These are phyloP conservation scores for Sedum album DNA, from an alignment of 164 flowering plant species.

Conservation along the genomic window DNA sequence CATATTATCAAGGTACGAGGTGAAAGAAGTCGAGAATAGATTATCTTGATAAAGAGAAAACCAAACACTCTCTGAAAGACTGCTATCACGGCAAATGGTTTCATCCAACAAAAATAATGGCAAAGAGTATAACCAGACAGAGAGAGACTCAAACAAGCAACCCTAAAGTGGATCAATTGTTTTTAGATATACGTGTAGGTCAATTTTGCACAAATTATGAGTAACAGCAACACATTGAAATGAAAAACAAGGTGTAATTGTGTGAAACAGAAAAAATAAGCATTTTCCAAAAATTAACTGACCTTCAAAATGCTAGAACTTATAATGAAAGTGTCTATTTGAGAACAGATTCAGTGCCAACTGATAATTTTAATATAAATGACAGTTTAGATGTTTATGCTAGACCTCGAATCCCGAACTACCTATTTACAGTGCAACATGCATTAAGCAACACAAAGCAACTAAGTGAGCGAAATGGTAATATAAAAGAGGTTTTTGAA, in stretches of 20 bases:
- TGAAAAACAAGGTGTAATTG: background rate
- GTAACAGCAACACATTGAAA: too few relatives aligned
- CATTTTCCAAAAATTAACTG: background rate
- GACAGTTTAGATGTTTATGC: background rate
- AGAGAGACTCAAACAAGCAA: too few relatives aligned
- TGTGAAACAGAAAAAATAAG: background rate
- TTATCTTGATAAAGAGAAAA: background rate
- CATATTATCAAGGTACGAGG: background rate
- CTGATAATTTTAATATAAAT: background rate
- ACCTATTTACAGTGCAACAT: background rate
- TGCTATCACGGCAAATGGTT: background rate
- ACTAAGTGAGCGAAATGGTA: too few relatives aligned
- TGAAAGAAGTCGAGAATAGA: background rate
- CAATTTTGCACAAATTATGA: too few relatives aligned
- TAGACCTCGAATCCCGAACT: background rate
- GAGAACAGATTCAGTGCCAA: background rate
- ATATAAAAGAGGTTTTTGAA: too few relatives aligned
- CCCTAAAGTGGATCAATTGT: too few relatives aligned
- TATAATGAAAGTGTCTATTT: background rate
- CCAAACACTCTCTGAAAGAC: background rate
- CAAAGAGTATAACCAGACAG: background rate
- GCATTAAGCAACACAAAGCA: background rate
- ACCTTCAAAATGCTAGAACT: background rate
- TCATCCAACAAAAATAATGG: background rate
- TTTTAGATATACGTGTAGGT: too few relatives aligned